These are phyloP conservation scores for Aspergillus indologenus DNA, from an alignment of 495 filamentous ascomycete species.

Conservation along the genomic window DNA sequence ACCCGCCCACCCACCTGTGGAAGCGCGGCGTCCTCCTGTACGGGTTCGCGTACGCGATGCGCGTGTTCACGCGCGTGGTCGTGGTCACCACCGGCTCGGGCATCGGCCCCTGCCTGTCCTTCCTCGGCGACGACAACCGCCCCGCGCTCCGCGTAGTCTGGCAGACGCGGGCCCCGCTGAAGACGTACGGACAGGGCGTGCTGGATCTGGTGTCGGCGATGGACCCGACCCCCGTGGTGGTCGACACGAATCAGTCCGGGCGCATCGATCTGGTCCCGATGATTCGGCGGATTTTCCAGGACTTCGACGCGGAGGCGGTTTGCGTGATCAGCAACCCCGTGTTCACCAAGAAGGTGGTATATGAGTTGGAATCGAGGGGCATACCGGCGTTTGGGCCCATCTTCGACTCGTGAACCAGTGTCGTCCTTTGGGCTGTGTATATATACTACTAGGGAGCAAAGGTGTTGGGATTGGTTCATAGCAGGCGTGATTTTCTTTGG, in stretches of 20 bases:
- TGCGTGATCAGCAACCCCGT: conserved; percentile 74
- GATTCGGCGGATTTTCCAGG: conserved; percentile 52
- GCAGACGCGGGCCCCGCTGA: conserved; percentile 52
- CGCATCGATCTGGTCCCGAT: conserved; percentile 55
- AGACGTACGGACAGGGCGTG: conserved; percentile 53
- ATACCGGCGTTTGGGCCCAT: conserved; percentile 75
- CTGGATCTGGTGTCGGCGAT: conserved; percentile 47
- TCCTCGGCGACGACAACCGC: conserved; percentile 47
- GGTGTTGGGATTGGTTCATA: neutral
- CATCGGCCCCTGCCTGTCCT: conserved; percentile 62
- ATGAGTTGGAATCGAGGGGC: conserved; percentile 66
- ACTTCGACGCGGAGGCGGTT: conserved; percentile 67
- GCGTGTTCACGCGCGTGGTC: conserved; percentile 64
- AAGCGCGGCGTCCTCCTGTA: conserved; percentile 53
- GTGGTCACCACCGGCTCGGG: conserved; percentile 82
- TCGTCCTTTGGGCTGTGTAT: conserved; percentile 1
- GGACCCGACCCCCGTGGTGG: conserved; percentile 53
- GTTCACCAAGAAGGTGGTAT: conserved; percentile 69
- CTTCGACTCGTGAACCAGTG: conserved; percentile 68
- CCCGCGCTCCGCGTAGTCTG: conserved; percentile 56
- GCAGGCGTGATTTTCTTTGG: no score
- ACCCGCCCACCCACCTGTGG: conserved; percentile 51
- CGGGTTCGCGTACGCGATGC: conserved; percentile 70
- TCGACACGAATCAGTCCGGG: conserved; percentile 50
- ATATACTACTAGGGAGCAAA: neutral